These are phyloP conservation scores for Helicostylum pulchrum DNA, from an alignment of 192 early-diverging fungal genomes.

Conservation along the genomic window DNA sequence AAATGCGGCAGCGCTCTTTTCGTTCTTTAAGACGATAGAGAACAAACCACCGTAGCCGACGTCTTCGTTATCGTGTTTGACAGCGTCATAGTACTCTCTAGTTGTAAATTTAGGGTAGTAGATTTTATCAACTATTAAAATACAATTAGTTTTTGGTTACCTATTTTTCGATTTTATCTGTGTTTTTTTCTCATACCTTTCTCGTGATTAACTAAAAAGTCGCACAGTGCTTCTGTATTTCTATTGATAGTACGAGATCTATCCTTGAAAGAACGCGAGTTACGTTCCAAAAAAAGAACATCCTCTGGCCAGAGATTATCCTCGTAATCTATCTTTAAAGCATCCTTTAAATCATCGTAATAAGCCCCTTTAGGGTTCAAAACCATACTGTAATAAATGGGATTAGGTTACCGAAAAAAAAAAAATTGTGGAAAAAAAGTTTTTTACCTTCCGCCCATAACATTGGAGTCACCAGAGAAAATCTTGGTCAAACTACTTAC, in stretches of 20 bases:
- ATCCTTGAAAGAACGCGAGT: conserved; percentile 81
- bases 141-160: background rate
- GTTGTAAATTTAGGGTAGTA: conserved; percentile 85
- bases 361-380: conserved; percentile 68
- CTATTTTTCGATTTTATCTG: conserved; percentile 2
- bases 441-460: conserved; percentile 91
- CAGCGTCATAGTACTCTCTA: conserved; percentile 62
- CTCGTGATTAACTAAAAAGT: conserved; percentile 61
- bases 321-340: conserved; percentile 63
- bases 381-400: conserved; percentile 48
- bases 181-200: conserved; percentile 52
- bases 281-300: conserved; percentile 92
- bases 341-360: conserved; percentile 55
- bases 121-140: conserved; percentile 59
- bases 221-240: conserved; percentile 77
- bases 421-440: too few relatives aligned
- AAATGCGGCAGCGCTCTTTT: conserved; percentile 60
- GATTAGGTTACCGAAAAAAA: too few relatives aligned
- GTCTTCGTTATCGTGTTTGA: conserved; percentile 44
- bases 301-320: conserved; percentile 90
- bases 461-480: conserved; percentile 94
- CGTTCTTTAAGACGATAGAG: conserved; percentile 68
- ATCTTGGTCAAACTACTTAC: conserved; percentile 93
- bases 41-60: conserved; percentile 89
- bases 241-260: conserved; percentile 74